A percentile compares a stretch with the other conserved stretches of the same genome.
These are phyloP conservation scores for Wickerhamomyces canadensis DNA, from an alignment of 805 yeast genomes.

Conservation along the genomic window DNA sequence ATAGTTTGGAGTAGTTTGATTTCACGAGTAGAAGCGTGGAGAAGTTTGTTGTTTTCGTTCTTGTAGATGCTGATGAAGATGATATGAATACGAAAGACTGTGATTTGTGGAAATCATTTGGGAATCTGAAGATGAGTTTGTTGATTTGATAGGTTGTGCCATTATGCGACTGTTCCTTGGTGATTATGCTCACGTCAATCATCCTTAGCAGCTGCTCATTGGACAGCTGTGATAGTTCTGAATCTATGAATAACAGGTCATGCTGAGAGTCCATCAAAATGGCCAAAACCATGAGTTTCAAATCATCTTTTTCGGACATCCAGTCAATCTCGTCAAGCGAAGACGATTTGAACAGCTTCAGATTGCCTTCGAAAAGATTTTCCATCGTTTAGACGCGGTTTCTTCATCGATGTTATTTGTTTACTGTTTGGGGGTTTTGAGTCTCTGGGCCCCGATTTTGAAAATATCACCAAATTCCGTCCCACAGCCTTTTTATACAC, in stretches of 20 bases:
- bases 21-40: constrained; percentile 10
- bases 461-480: no score
- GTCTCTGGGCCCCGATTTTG: no score
- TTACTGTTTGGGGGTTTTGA: constrained; percentile 2
- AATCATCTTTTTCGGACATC: constrained; percentile 7
- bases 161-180: constrained; percentile 1
- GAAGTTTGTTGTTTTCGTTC: no score
- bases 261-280: constrained; percentile 18
- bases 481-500: no score
- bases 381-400: constrained; percentile 5
- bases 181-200: constrained; percentile 7
- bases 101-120: constrained; percentile 14
- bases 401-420: background rate
- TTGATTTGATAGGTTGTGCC: constrained; percentile 2
- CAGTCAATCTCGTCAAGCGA: constrained; percentile 4
- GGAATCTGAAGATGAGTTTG: constrained; percentile 13
- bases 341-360: constrained; percentile 15
- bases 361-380: constrained; percentile 12
- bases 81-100: constrained; percentile 16
- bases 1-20: constrained; percentile 14
- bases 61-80: background rate
- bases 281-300: constrained; percentile 18
- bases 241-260: constrained; percentile 17
- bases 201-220: constrained; percentile 12
- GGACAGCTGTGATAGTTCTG: constrained; percentile 12